Evolutionary conservation across 2,329 filamentous ascomycete genomes (phyloP).

Genomic region (Fusarium siculi): DNA sequence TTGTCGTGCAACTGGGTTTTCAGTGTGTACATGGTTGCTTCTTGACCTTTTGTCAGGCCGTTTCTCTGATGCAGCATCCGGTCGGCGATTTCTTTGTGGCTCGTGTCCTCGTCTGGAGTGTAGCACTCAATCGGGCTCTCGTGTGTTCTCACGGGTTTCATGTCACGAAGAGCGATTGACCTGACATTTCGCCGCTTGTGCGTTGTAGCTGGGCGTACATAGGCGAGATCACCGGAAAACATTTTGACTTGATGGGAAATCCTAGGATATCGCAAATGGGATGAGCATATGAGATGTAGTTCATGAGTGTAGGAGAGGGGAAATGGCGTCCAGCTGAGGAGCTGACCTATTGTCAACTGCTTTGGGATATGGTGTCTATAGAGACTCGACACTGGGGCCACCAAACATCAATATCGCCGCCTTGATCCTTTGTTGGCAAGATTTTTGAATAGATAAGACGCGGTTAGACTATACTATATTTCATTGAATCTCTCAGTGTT

Average conservation of each 20-base stretch:
- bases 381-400: neutral
- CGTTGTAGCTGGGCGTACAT: constrained; percentile 28
- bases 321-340: neutral
- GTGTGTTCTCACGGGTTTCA: neutral
- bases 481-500: neutral
- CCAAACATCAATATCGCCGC: neutral
- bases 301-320: neutral
- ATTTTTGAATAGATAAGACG: neutral
- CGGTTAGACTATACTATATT: neutral
- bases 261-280: too few species aligned
- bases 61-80: neutral
- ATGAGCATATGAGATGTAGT: neutral
- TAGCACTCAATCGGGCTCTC: neutral
- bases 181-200: neutral
- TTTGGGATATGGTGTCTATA: constrained; percentile 22
- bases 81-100: neutral
- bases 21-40: neutral
- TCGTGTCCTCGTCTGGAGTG: neutral
- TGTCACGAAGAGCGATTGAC: constrained; percentile 31
- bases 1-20: neutral
- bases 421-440: neutral
- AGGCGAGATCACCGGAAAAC: constrained; percentile 45
- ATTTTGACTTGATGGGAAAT: constrained; percentile 24
- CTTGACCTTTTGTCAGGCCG: neutral
- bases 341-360: constrained; percentile 36